phyloP scores from a whole-genome alignment of 2,329 filamentous ascomycete species.

The Fusarium armeniacum region DNA sequence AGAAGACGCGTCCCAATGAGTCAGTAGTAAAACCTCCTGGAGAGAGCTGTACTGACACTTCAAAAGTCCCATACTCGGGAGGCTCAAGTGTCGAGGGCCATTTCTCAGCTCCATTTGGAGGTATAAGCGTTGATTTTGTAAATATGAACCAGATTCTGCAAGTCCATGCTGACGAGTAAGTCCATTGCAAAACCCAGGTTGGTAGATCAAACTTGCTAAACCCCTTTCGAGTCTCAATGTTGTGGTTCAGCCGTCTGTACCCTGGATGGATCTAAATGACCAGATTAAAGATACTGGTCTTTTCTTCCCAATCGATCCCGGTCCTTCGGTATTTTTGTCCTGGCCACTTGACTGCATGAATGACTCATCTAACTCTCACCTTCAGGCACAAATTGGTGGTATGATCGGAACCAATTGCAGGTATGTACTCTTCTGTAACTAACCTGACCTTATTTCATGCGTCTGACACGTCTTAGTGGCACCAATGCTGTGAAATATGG shows the following conservation, averaged over 20 bases:
- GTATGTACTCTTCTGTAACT: neutral
- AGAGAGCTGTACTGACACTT: accelerated
- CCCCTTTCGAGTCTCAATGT: constrained; percentile 74
- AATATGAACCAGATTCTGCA: constrained; percentile 86
- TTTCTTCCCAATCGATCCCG: constrained; percentile 93
- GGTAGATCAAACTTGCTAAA: accelerated
- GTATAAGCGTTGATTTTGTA: constrained; percentile 89
- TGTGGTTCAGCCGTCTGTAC: constrained; percentile 89
- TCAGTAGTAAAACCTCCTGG: accelerated
- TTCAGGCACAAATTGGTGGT: constrained; percentile 78
- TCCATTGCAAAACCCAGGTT: accelerated
- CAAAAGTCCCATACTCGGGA: constrained; percentile 79
- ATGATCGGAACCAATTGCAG: constrained; percentile 86
- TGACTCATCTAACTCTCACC: constrained; percentile 53
- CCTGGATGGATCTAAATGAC: constrained; percentile 90
- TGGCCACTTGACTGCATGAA: accelerated
- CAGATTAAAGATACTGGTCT: constrained; percentile 77
- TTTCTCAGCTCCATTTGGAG: constrained; percentile 87
- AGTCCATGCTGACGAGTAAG: constrained; percentile 79
- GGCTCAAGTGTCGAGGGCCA: constrained; percentile 91
- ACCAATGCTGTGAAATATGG: constrained; percentile 86
- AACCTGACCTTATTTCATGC: too few relatives aligned
- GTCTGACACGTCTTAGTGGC: constrained; percentile 56
- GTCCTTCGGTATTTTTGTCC: constrained; percentile 50
- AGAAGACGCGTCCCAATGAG: constrained; percentile 82